Evolutionary conservation across 2,329 filamentous ascomycete genomes (phyloP), one percentile per base, ranked within the genome.

Genomic region (Daldinia eschscholtzii): DNA sequence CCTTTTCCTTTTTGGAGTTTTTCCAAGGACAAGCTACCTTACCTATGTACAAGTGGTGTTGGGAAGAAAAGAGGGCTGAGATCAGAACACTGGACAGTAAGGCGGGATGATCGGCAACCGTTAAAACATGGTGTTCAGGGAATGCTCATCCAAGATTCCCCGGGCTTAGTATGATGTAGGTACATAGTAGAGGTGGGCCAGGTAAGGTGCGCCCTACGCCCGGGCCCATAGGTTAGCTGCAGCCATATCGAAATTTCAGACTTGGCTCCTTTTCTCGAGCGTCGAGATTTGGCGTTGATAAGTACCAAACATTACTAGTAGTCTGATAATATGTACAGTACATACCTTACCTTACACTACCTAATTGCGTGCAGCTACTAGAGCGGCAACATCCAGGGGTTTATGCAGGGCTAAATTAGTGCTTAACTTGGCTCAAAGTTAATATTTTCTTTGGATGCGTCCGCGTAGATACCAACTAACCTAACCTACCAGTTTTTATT

Each of bases 61-160:
- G 30, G 35, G 10, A 15, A 10, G 30, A 13, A n/a, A 44, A 44
- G 18, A 35, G 10, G 28, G 28, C 48, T 15, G 30, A 53, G 48
- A 53, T 53, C 28, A 18, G 7, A 15, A 35, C 15, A 35, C 6
- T 13, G 28, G 28, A 35, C n/a, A 53, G 28, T 15, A 53, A 48
- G 23, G 23, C 44, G 44, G 20, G 23, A 26, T 30, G 46, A 52
- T 52, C 46, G 15, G 3, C 46, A 18, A 52, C 15, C 26, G 46
- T 52, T 52, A 52, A 52, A 52, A 52, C 26, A 52, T 52, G 26
- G 26, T 30, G 46, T 30, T 50, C 26, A 50, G 23, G 46, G 46
- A 50, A 50, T 28, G 26, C 2, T 7, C 26, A 28, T 28, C 26
- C 46, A 52, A 33, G 28, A 30, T 33, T n/a, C 26, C 46, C 26